phyloP scores from a whole-genome alignment of 257 asterid genomes.

The Solanum ossicruentum region DNA sequence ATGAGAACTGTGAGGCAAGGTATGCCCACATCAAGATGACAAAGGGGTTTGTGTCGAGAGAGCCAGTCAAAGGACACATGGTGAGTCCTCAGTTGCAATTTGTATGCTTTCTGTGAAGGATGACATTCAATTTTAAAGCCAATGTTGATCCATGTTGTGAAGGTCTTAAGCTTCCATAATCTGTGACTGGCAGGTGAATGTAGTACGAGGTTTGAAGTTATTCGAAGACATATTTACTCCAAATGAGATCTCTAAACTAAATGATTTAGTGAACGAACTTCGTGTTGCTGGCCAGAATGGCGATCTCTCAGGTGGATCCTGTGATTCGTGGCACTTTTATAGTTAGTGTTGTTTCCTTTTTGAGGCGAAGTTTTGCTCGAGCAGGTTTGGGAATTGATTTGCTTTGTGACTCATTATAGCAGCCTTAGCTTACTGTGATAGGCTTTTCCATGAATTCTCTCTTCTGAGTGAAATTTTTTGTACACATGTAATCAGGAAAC shows the following conservation, averaged over 20 bases:
- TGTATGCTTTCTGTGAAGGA: not conserved
- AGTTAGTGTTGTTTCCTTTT: slow-evolving; percentile 65
- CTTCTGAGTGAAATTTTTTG: not conserved
- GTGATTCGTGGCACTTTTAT: slow-evolving; percentile 83
- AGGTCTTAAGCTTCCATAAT: not conserved
- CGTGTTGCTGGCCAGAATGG: slow-evolving; percentile 91
- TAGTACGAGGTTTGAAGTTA: slow-evolving; percentile 84
- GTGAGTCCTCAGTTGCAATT: slow-evolving; percentile 22
- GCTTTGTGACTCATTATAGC: slow-evolving; percentile 13
- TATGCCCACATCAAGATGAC: slow-evolving; percentile 61
- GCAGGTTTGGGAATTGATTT: slow-evolving; percentile 64
- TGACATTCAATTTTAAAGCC: not conserved
- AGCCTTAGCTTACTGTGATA: not conserved
- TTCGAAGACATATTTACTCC: slow-evolving; percentile 25
- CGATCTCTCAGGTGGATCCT: slow-evolving; percentile 95
- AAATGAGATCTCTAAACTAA: slow-evolving; percentile 65
- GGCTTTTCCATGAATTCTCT: not conserved
- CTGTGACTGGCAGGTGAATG: slow-evolving; percentile 58
- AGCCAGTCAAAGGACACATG: slow-evolving; percentile 82
- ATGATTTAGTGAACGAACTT: slow-evolving; percentile 64
- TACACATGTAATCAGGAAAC: not conserved
- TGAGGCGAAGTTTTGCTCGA: slow-evolving; percentile 54
- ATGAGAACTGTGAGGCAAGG: slow-evolving; percentile 71
- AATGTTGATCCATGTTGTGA: not conserved
- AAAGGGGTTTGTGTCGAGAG: slow-evolving; percentile 78